A percentile compares a stretch with the other conserved stretches of the same genome.
Conservation (phyloP, 768 basidiomycete genomes). For the Naganishia antarctica region DNA sequence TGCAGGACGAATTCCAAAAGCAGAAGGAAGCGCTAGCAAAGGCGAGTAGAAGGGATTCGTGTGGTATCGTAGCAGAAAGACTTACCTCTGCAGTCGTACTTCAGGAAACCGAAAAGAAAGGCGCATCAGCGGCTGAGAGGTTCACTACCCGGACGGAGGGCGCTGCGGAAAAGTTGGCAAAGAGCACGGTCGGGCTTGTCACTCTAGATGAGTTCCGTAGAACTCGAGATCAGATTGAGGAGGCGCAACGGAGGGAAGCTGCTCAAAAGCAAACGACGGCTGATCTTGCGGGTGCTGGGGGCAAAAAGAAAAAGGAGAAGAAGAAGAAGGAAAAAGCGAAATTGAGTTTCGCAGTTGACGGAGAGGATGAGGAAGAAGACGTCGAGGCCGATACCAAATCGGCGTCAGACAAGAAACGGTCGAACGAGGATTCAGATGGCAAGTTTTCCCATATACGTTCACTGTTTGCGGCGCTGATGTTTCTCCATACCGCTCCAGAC, state of each 20-base stretch:
- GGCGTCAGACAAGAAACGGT: slow-evolving; percentile 29
- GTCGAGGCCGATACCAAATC: slow-evolving; percentile 34
- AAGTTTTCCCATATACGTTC: not conserved
- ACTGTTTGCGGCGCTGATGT: not conserved
- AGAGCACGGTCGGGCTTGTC: slow-evolving; percentile 85
- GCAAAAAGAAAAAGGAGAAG: slow-evolving; percentile 75
- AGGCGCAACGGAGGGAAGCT: slow-evolving; percentile 82
- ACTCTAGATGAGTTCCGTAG: slow-evolving; percentile 88
- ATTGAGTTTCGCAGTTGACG: slow-evolving; percentile 85
- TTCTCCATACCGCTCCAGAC: not conserved
- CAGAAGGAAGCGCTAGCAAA: slow-evolving; percentile 27
- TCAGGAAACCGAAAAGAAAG: slow-evolving; percentile 82
- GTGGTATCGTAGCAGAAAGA: not conserved
- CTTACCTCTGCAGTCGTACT: not conserved
- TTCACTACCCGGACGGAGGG: slow-evolving; percentile 93
- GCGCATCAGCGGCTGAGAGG: slow-evolving; percentile 69
- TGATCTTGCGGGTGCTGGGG: slow-evolving; percentile 48
- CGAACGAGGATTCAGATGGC: slow-evolving; percentile 31
- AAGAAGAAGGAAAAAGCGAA: slow-evolving; percentile 85
- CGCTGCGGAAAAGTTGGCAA: slow-evolving; percentile 86
- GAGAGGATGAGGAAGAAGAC: slow-evolving; percentile 56
- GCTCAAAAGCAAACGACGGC: slow-evolving; percentile 64
- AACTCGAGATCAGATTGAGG: slow-evolving; percentile 78
- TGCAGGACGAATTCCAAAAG: slow-evolving; percentile 22
- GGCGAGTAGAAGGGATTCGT: not conserved